These are phyloP conservation scores for Hanseniaspora valbyensis DNA, from an alignment of 805 yeast species.

Conservation along the genomic window DNA sequence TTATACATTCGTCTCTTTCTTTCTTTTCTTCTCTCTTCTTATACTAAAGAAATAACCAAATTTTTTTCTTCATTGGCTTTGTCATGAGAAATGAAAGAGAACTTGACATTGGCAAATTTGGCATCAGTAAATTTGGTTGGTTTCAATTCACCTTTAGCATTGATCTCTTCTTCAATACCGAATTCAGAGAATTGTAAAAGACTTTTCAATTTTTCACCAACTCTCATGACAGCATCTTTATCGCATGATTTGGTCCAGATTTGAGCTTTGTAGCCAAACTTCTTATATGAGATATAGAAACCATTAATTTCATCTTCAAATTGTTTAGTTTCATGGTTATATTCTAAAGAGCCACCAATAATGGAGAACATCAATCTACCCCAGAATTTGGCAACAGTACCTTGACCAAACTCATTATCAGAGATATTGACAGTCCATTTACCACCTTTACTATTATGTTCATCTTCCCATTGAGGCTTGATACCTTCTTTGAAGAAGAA, in stretches of 20 bases:
- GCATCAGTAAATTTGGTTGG: slow-evolving; percentile 33
- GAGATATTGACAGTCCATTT: slow-evolving; percentile 79
- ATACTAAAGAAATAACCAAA: neutral
- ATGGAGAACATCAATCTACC: slow-evolving; percentile 75
- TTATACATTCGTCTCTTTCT: neutral
- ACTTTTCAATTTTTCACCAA: slow-evolving; percentile 79
- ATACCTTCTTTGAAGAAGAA: slow-evolving; percentile 88
- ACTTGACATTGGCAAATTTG: slow-evolving; percentile 24
- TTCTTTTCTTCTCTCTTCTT: neutral
- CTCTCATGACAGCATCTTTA: slow-evolving; percentile 50
- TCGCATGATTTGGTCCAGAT: slow-evolving; percentile 84
- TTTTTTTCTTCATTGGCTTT: neutral
- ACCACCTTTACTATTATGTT: slow-evolving; percentile 78
- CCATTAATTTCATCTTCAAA: slow-evolving; percentile 71
- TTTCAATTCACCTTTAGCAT: neutral
- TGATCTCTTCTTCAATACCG: slow-evolving; percentile 66
- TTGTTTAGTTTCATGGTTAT: slow-evolving; percentile 68
- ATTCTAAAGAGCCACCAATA: slow-evolving; percentile 60
- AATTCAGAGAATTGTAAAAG: slow-evolving; percentile 41
- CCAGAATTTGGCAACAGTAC: slow-evolving; percentile 39
- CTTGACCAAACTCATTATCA: slow-evolving; percentile 50
- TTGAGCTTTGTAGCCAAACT: slow-evolving; percentile 70
- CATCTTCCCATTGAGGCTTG: slow-evolving; percentile 98
- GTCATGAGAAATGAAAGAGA: neutral
- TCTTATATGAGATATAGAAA: slow-evolving; percentile 80